phyloP scores from a whole-genome alignment of 2,329 filamentous ascomycete species.

The Neoascochyta sp. region DNA sequence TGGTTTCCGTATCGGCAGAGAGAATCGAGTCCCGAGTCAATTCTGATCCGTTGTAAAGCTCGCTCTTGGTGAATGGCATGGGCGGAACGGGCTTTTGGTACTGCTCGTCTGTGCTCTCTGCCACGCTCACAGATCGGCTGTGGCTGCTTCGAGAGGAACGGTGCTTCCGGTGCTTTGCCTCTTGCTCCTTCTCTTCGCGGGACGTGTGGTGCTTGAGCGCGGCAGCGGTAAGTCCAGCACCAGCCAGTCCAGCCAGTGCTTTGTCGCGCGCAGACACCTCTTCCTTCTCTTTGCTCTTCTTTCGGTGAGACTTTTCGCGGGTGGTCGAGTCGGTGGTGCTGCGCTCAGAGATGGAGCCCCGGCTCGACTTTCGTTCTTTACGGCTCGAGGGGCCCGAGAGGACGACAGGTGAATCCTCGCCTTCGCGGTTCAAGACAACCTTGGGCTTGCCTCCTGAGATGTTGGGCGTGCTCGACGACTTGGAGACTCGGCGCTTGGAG shows the following conservation, averaged over 20 bases:
- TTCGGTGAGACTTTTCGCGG: slow-evolving; percentile 51
- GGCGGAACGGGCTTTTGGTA: slow-evolving; percentile 61
- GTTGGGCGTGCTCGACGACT: slow-evolving; percentile 59
- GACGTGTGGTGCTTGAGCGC: slow-evolving; percentile 64
- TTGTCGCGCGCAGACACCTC: slow-evolving; percentile 48
- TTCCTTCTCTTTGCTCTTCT: slow-evolving; percentile 52
- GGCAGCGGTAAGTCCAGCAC: slow-evolving; percentile 58
- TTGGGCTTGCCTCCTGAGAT: slow-evolving; percentile 55
- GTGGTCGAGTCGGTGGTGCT: slow-evolving; percentile 33
- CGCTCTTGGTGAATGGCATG: slow-evolving; percentile 79
- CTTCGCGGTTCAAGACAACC: slow-evolving; percentile 57
- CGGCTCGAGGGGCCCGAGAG: slow-evolving; percentile 54
- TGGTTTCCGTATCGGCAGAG: slow-evolving; percentile 68
- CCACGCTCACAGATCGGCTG: slow-evolving; percentile 50
- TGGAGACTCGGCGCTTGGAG: slow-evolving; percentile 54
- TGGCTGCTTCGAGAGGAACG: slow-evolving; percentile 50
- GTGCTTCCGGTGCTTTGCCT: slow-evolving; percentile 44
- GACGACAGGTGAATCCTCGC: slow-evolving; percentile 56
- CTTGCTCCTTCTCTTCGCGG: slow-evolving; percentile 47
- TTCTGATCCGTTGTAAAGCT: slow-evolving; percentile 73
- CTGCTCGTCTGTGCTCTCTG: slow-evolving; percentile 53
- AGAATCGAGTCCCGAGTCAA: slow-evolving; percentile 83
- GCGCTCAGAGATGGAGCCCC: slow-evolving; percentile 48
- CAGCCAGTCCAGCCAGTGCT: slow-evolving; percentile 52
- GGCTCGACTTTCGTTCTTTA: slow-evolving; percentile 53